phyloP scores from a whole-genome alignment of 495 filamentous ascomycete species.

The Podospora conica region DNA sequence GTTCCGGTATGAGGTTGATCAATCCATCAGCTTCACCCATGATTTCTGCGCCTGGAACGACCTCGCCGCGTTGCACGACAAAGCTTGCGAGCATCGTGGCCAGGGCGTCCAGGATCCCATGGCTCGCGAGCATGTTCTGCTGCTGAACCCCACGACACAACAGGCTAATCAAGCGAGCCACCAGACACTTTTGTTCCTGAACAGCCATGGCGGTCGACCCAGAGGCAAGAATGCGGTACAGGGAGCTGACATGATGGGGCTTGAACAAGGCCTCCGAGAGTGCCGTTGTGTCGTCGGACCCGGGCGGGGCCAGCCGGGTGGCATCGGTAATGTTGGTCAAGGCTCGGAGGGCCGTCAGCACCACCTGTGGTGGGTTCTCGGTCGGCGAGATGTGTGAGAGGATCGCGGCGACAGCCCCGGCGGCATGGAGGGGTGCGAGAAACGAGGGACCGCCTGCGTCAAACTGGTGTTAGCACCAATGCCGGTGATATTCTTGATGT shows the following conservation, averaged over 20 bases:
- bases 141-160: conserved; percentile 63
- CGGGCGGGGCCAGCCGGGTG: conserved; percentile 39
- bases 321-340: conserved; percentile 68
- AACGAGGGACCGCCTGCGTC: conserved; percentile 71
- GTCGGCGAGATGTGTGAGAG: conserved; percentile 59
- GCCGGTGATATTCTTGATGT: not conserved
- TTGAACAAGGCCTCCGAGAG: conserved; percentile 63
- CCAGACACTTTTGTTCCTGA: conserved; percentile 60
- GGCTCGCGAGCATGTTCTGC: conserved; percentile 60
- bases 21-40: conserved; percentile 39
- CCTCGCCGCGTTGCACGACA: conserved; percentile 59
- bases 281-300: conserved; percentile 20
- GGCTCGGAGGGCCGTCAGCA: conserved; percentile 66
- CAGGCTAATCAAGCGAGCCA: conserved; percentile 56
- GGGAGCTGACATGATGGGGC: conserved; percentile 47
- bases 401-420: conserved; percentile 57
- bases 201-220: conserved; percentile 40
- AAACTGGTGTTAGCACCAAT: conserved; percentile 13
- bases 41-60: conserved; percentile 51
- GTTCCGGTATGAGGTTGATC: conserved; percentile 42
- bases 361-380: conserved; percentile 57
- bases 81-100: conserved; percentile 71
- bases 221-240: conserved; percentile 61
- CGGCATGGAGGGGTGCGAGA: conserved; percentile 64
- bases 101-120: conserved; percentile 71